Base-by-base conservation (phyloP, 495 filamentous ascomycete species). In the Hyphodiscus hymeniophilus region DNA sequence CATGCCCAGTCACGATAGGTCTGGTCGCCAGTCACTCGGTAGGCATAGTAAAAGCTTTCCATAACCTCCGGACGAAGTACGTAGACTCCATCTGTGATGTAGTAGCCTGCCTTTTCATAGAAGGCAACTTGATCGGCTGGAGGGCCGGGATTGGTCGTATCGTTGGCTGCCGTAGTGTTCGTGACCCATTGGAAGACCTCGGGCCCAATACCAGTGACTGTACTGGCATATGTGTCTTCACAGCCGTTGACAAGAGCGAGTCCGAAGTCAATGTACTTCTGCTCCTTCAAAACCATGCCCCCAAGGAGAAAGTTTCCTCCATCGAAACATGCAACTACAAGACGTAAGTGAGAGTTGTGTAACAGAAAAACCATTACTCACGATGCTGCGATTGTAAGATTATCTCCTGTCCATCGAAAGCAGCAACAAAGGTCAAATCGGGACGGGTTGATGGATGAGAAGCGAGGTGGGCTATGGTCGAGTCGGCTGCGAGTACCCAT, bases 31-130 rank as follows among this genome's bases (percentile, higher is more conserved):
- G 89, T 94, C 7, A 82, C 71, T 13, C 85, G 76, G 63, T 85
- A 92, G 0, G 87, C 87, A 58, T 95, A 91, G 72, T 94, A 95
- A 63, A 82, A 84, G 52, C 80, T 85, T 65, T 95, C 89, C 16
- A 94, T 73, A 1, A 89, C 86, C 60, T 95, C 89, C 2, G 89
- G 89, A 0, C 89, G 75, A 31, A 95, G 72, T 0, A 82, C 68
- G 59, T 94, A 95, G 13, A 55, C 42, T 0, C 62, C 61, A 21
- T 64, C 68, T n/a, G 59, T 73, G 61, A 89, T 81, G 62, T 82
- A 94, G 71, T 86, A 94, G 0, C 89, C 89, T 7, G 78, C 67
- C 10, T 62, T 45, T 11, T 73, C 52, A 61, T 82, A 92, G 51
- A 94, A 83, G 0, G 51, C 65, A 3, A 61, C 42, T 57, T 84